Evolutionary conservation across 192 early-diverging fungal species (phyloP).

Genomic region (Physocladia obscura): DNA sequence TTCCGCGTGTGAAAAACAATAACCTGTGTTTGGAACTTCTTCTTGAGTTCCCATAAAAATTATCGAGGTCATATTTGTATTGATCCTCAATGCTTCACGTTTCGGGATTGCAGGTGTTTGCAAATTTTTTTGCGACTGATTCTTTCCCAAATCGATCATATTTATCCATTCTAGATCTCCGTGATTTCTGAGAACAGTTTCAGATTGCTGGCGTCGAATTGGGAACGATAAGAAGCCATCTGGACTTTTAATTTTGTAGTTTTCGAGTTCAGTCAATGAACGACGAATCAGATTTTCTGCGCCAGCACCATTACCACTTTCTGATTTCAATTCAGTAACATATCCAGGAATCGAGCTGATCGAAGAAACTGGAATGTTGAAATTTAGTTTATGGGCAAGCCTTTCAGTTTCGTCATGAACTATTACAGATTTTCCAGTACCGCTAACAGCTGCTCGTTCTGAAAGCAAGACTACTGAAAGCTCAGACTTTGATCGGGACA

Average conservation of each 20-base stretch:
- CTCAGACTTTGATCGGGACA: conserved; percentile 19
- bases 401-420: conserved; percentile 4
- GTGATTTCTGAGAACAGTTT: not conserved
- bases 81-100: no score
- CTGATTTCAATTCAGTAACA: no score
- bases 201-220: conserved; percentile 16
- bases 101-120: no score
- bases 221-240: conserved; percentile 22
- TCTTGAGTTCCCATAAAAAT: conserved; percentile 52
- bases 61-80: no score
- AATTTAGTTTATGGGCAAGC: not conserved
- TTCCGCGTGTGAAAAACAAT: conserved; percentile 53
- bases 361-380: not conserved
- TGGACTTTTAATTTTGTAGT: conserved; percentile 10
- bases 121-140: no score
- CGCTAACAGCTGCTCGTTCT: not conserved
- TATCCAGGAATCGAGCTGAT: no score
- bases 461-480: conserved; percentile 3
- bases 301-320: no score
- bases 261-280: not conserved
- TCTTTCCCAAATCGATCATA: no score
- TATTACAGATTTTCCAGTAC: not conserved
- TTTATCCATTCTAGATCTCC: no score
- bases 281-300: not conserved
- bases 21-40: conserved; percentile 47